Evolutionary conservation across 441 rosid genomes (phyloP).

Genomic region (Gossypium davidsonii): DNA sequence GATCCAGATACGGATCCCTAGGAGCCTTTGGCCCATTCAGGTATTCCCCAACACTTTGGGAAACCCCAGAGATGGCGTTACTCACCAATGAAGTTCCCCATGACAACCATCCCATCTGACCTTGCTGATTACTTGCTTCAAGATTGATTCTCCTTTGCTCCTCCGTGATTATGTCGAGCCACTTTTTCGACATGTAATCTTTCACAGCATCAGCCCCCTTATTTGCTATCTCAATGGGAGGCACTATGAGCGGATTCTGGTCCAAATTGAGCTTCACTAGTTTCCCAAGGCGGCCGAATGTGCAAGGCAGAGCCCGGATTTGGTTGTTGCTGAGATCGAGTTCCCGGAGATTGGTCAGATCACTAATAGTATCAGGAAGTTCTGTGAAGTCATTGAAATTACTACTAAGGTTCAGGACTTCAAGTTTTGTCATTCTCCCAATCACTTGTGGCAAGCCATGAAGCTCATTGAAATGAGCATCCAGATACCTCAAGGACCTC

Average conservation of each 20-base stretch:
- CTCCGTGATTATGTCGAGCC: conserved; percentile 36
- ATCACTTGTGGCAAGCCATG: conserved; percentile 46
- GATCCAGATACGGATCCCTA: conserved; percentile 34
- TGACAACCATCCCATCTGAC: conserved; percentile 43
- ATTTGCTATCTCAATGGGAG: conserved; percentile 39
- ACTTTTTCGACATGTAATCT: conserved; percentile 53
- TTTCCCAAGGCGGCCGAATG: conserved; percentile 44
- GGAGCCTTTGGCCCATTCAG: conserved; percentile 24
- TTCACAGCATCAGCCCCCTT: conserved; percentile 48
- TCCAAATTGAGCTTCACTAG: conserved; percentile 54
- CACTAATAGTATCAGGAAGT: conserved; percentile 50
- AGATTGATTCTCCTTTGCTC: conserved; percentile 34
- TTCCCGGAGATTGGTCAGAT: conserved; percentile 43
- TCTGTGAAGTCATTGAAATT: conserved; percentile 49
- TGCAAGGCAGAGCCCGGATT: conserved; percentile 42
- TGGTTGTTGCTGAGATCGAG: conserved; percentile 73
- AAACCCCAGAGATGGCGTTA: conserved; percentile 37
- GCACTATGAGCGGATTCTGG: conserved; percentile 48
- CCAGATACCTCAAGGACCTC: conserved; percentile 43
- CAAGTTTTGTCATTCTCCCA: conserved; percentile 49
- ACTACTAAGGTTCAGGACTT: conserved; percentile 50
- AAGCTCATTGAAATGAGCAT: conserved; percentile 61
- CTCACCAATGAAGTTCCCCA: conserved; percentile 49
- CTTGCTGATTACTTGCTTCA: conserved; percentile 42
- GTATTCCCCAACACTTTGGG: conserved; percentile 29